phyloP scores from a whole-genome alignment of 2,329 filamentous ascomycete species.

The Fusarium sp. region DNA sequence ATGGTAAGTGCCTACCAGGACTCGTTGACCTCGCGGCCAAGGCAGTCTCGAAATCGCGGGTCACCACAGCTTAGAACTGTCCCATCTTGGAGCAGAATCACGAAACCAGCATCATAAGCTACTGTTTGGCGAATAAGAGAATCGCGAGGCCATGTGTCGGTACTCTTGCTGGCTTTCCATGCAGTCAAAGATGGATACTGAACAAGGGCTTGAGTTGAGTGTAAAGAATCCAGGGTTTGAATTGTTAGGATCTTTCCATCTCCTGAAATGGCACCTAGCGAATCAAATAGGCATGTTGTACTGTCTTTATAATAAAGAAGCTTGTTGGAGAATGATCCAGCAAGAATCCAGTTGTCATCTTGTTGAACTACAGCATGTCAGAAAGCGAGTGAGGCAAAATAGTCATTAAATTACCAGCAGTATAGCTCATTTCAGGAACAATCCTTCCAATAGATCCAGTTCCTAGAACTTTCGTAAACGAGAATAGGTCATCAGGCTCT shows the following conservation, averaged over 20 bases:
- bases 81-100: slow-evolving; percentile 60
- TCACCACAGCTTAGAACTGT: slow-evolving; percentile 69
- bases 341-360: slow-evolving; percentile 37
- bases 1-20: slow-evolving; percentile 50
- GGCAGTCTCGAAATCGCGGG: slow-evolving; percentile 66
- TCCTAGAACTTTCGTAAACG: slow-evolving; percentile 60
- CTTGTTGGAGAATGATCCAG: slow-evolving; percentile 27
- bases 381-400: neutral
- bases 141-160: slow-evolving; percentile 43
- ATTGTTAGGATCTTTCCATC: slow-evolving; percentile 29
- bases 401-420: slow-evolving; percentile 55
- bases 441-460: slow-evolving; percentile 55
- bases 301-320: slow-evolving; percentile 1
- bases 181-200: slow-evolving; percentile 45
- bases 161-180: slow-evolving; percentile 19
- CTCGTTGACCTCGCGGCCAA: slow-evolving; percentile 64
- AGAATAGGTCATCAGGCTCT: slow-evolving; percentile 61
- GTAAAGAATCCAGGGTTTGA: neutral
- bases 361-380: slow-evolving; percentile 37
- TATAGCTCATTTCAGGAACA: slow-evolving; percentile 59
- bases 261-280: slow-evolving; percentile 33
- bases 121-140: slow-evolving; percentile 57
- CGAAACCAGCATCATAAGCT: slow-evolving; percentile 65
- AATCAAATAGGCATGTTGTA: slow-evolving; percentile 15
- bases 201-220: slow-evolving; percentile 25